Conservation (phyloP, 768 basidiomycete species). For the Leccinum obscurum region DNA sequence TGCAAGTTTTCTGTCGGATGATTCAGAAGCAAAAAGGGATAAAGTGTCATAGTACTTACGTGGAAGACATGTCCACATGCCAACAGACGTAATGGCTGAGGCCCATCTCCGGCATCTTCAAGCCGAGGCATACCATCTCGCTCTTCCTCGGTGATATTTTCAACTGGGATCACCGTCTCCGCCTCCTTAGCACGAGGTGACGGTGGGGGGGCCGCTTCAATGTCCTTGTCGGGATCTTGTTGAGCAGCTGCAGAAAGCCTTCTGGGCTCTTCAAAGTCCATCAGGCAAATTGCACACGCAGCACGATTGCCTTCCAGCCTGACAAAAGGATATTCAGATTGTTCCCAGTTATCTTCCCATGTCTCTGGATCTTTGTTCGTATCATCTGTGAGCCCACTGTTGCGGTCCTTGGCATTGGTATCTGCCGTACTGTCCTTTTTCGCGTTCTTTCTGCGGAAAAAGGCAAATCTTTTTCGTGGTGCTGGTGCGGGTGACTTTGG, state of each 20-base stretch:
- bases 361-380: slow-evolving; percentile 39
- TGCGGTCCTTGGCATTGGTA: slow-evolving; percentile 20
- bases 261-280: slow-evolving; percentile 80
- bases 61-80: slow-evolving; percentile 90
- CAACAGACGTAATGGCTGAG: slow-evolving; percentile 74
- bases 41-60: slow-evolving; percentile 45
- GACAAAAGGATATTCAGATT: slow-evolving; percentile 77
- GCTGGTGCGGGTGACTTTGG: slow-evolving; percentile 43
- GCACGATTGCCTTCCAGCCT: slow-evolving; percentile 81
- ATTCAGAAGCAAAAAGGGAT: slow-evolving; percentile 2
- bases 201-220: slow-evolving; percentile 7
- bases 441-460: slow-evolving; percentile 39
- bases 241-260: slow-evolving; percentile 27
- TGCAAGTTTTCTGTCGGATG: slow-evolving; percentile 67
- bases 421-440: slow-evolving; percentile 24
- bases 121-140: slow-evolving; percentile 49
- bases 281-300: slow-evolving; percentile 79
- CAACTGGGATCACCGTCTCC: slow-evolving; percentile 33
- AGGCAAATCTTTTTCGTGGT: slow-evolving; percentile 51
- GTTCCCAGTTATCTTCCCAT: slow-evolving; percentile 83
- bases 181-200: slow-evolving; percentile 21
- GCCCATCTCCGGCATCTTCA: slow-evolving; percentile 71
- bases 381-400: slow-evolving; percentile 11
- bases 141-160: slow-evolving; percentile 42
- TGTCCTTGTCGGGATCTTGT: slow-evolving; percentile 32